These are phyloP conservation scores for Arthrobotrys iridis DNA, from an alignment of 2,329 filamentous ascomycete species.

Conservation along the genomic window DNA sequence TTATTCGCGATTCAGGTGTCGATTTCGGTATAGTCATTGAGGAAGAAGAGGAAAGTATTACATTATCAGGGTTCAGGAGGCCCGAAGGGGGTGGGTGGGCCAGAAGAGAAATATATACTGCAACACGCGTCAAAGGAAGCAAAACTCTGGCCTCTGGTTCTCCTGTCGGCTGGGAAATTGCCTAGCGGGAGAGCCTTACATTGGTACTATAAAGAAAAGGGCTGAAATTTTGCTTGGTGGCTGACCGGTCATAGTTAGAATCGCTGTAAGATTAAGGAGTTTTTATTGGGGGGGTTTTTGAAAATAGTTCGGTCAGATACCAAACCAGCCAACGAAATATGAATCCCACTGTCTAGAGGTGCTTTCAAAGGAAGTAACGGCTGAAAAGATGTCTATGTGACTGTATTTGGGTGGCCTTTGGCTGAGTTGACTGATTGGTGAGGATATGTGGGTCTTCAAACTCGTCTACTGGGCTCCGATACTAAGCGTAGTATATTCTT, in stretches of 20 bases:
- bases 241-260: conserved; percentile 15
- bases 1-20: neutral
- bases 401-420: neutral
- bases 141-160: neutral
- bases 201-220: conserved; percentile 3
- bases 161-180: conserved; percentile 43
- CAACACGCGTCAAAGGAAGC: conserved; percentile 21
- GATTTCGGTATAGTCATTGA: neutral
- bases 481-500: conserved; percentile 9
- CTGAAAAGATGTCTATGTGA: neutral
- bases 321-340: neutral
- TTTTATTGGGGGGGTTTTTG: too few species aligned
- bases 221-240: conserved; percentile 30
- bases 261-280: conserved; percentile 25
- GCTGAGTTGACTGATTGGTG: neutral
- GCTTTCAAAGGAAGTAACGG: neutral
- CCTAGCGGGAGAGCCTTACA: conserved; percentile 6
- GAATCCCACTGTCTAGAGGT: neutral
- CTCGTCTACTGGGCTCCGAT: conserved; percentile 10
- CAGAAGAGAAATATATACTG: conserved; percentile 33
- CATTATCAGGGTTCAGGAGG: conserved; percentile 1
- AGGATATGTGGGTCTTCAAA: conserved; percentile 3
- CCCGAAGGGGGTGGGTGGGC: conserved; percentile 2
- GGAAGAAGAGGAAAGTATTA: neutral
- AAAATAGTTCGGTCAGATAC: conserved; percentile 11